Evolutionary conservation across 345 rosid species (phyloP), one percentile per base, ranked within the genome.

Genomic region (Eutrema yunnanense): DNA sequence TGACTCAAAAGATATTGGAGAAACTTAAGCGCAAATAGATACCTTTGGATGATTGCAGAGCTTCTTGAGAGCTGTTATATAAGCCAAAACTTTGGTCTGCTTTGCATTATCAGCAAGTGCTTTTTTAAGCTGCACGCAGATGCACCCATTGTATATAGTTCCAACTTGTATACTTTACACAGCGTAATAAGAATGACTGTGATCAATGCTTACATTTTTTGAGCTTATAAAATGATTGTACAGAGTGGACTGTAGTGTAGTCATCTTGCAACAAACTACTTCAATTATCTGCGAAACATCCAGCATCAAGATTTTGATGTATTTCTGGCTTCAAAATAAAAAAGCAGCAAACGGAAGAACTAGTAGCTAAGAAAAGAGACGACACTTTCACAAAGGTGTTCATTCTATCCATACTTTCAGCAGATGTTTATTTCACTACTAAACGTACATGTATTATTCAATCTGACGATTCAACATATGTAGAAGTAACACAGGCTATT

Each of bases 31-130:
- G 13, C 40, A 67, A 67, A 52, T 59, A 33, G 41, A 70, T 73
- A 95, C 99, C 96, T 95, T 95, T 53, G 99, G 99, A 85, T 95
- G 99, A 78, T 95, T 95, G 85, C 99, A 92, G 69, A 95, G 96
- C 90, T 95, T 95, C 86, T 95, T 95, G 53, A 95, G 99, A 77
- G 96, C 97, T 61, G 99, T 95, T 64, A 95, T 92, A 80, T 89
- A 91, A 61, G 97, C 99, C 85, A 95, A 83, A 62, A 95, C 93
- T 85, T 85, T 92, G n/a, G 96, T 84, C 73, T 87, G 85, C 78
- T 92, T 95, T 78, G 82, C 67, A 76, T 90, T 96, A 67, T 89
- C 97, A 32, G 84, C 79, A 47, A 95, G 86, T 65, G 88, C 97
- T 64, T 78, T 82, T 78, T 92, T 89, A 70, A 95, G 93, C 99